Evolutionary conservation across 441 rosid species (phyloP), one percentile per base, ranked within the genome.

Genomic region (Adansonia rubrostipa): DNA sequence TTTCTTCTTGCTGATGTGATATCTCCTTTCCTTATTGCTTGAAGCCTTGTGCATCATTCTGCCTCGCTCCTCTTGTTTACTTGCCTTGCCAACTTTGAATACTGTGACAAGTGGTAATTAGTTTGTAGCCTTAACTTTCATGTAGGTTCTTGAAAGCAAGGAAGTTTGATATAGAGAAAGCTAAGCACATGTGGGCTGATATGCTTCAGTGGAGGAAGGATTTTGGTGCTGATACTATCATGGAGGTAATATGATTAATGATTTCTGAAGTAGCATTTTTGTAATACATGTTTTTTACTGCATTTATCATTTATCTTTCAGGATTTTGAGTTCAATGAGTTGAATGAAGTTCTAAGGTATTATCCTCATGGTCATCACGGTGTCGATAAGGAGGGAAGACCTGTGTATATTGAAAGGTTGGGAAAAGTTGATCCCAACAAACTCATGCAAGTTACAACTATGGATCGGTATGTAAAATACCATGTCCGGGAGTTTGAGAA

Each of bases 141-240:
- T 50, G 13, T 81, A 95, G 99, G 85, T 97, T 97, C 72, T 84
- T 97, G 88, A 95, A 93, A 82, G 99, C 98, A 53, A 90, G 99
- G 84, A 97, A 93, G 88, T 95, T 92, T 78, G 99, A 97, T 83
- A 85, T 90, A 72, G 99, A 97, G 67, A 97, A 91, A 82, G 99
- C 99, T 51, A 97, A 92, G 86, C 97, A 95, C 74, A 97, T 97
- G 99, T 97, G 99, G 99, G 86, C 91, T 51, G 99, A 97, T 75
- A 95, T 95, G 99, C 91, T 97, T 81, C 92, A 91, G 36, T 97
- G 99, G 99, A 93, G 99, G 87, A 97, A 90, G 84, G 99, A 95
- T 47, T 97, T 97, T 24, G 96, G 94, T 68, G 88, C 87, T 17
- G 97, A 97, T 81, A 90, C 96, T 50, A 89, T 97, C 71, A 82